Base-by-base conservation (phyloP, 768 basidiomycete species). In the Rhodosporidiobolus sp. region DNA sequence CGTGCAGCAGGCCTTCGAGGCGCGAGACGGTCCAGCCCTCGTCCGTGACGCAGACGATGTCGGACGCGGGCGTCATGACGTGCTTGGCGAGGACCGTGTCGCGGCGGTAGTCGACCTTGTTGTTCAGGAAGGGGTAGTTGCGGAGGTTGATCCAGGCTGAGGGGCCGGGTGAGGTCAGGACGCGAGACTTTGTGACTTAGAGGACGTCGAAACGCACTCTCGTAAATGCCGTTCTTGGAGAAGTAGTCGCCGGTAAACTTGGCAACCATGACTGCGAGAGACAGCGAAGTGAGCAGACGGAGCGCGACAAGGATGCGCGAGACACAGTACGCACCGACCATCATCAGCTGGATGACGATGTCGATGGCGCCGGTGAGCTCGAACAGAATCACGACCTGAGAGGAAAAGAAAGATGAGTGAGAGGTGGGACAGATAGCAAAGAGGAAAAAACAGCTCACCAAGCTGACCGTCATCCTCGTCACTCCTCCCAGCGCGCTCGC, bases 401-500 rank as follows among this genome's bases (percentile, higher is more conserved):
- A 93, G 85, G 0, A 24, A 24, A 11, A 17, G 5, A 20, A 1
- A 1, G 26, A 10, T 17, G 28, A 46, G 49, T 10, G 3, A 14
- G 20, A 45, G 26, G 56, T 49, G 10, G 5, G 9, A 12, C 3
- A 20, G 9, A 46, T 20, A 22, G 58, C 5, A 28, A 14, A 35
- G 30, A 48, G 9, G 5, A 1, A 14, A 2, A 24, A 30, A 26
- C 9, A 24, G 45, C 75, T 34, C 55, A 76, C 72, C 59, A 78
- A 45, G 53, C 93, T 94, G 45, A 98, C 89, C 0, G 92, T 94
- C 50, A 91, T 93, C 55, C 91, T 85, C 60, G 94, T 97, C 30
- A 96, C 94, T 26, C 95, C 95, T 48, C 93, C 94, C 56, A 98
- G 84, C 0, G 92, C 85, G 0, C 94, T 93, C 9, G 95, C 95